Evolutionary conservation across 2,329 filamentous ascomycete species (phyloP), one percentile per base, ranked within the genome.

Genomic region (Tympanopsis confertula): DNA sequence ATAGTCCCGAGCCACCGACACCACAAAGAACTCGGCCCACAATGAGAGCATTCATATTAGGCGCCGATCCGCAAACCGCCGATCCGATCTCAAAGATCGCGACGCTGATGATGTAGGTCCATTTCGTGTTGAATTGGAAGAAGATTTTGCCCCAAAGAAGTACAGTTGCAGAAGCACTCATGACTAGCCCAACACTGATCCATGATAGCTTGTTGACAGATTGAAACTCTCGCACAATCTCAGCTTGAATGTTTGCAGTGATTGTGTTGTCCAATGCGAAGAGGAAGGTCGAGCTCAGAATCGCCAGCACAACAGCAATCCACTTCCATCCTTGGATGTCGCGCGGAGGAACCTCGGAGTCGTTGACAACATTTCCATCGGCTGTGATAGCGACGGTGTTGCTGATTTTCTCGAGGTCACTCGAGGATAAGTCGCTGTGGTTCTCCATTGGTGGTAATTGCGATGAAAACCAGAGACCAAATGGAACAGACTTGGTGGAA

Each of bases 81-180:
- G 62, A 66, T 14, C 69, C 69, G 37, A 71, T 39, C 46, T 70
- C 66, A 49, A 72, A 72, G 47, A 68, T 59, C 41, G 55, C 45
- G 18, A 69, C 53, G 1, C 61, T 60, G 13, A 43, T 42, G 5
- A 70, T 43, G 47, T 60, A 69, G 32, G 64, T 51, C 56, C 56
- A 64, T 49, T 70, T 71, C 47, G 61, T 49, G 1, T 50, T 50
- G 46, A 63, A 66, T 51, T 59, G 65, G 20, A 61, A 64, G 49
- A 66, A 67, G 38, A 67, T 54, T 13, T 62, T 58, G n/a, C 62
- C 63, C 44, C 59, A 67, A 29, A 65, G 10, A n/a, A 33, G 30
- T 15, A 33, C 12, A 33, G 24, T 28, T 7, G 17, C 15, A 15
- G 30, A 33, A 17, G 10, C 30, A 33, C 10, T n/a, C 24, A 33